Base-by-base conservation (phyloP, 1,139 yeast genomes). In the Diutina pseudorugosa region DNA sequence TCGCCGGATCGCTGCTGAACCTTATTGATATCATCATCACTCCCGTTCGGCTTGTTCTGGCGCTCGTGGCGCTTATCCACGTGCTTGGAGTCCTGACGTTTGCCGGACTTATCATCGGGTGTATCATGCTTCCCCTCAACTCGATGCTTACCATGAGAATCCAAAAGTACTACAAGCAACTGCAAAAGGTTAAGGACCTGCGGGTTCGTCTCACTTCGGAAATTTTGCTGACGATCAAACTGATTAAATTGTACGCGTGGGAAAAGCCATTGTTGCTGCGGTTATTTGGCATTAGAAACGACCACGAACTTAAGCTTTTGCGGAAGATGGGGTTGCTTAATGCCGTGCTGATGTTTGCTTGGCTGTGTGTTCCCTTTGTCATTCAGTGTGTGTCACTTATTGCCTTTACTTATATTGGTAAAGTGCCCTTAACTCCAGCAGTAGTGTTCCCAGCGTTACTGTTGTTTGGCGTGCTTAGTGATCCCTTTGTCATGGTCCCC, bases 201-300 rank as follows among this genome's bases (percentile, higher is more conserved):
- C 70, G 88, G 63, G 80, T 83, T 12, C 69, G 73, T 33, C 64
- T 74, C 36, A 80, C 84, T 12, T 74, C 80, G 25, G 91, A 84
- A 59, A 74, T 85, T 12, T 63, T 85, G 54, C 73, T 80, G 44
- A 77, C 83, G 52, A 81, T 85, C 56, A 85, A 84, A 60, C 77
- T 85, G 53, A 75, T 85, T 56, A 85, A 85, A 63, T 69, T 85
- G 19, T 85, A 85, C 58, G 83, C 88, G 0, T 85, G 91, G 89
- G 94, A 85, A 61, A 66, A 67, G 19, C 83, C 91, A 18, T 78
- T 83, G 76, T 62, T 81, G 41, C 67, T 71, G 12, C 75, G 79
- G 52, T 62, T 81, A 4, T 59, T 67, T 7, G 74, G 75, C 52
- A 71, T 77, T 23, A 73, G 86, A 65, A 77, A 80, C 55, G 71